These are phyloP conservation scores for Dimocarpus longan DNA, from an alignment of 345 rosid genomes.

Conservation along the genomic window DNA sequence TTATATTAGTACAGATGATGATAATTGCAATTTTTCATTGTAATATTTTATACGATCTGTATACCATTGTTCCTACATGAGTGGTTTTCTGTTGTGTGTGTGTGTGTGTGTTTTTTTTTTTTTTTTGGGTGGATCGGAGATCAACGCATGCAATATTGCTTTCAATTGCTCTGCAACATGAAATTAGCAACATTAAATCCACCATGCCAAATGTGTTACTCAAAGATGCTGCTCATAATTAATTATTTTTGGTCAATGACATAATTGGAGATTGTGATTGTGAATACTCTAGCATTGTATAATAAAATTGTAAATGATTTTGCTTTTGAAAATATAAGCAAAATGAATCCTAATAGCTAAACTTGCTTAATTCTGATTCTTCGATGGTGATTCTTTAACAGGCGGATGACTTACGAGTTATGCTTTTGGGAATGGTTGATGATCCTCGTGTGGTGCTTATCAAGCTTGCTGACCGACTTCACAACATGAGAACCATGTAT, in stretches of 20 bases:
- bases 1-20: not conserved
- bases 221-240: not conserved
- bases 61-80: not conserved
- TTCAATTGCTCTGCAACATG: not conserved
- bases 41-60: not conserved
- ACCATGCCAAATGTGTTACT: not conserved
- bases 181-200: not conserved
- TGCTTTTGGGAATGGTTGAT: conserved; percentile 83
- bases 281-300: not conserved
- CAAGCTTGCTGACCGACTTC: conserved; percentile 85
- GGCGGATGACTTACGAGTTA: conserved; percentile 66
- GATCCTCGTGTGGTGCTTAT: conserved; percentile 82
- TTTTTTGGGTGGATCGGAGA: not conserved
- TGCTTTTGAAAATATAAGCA: conserved; percentile 1
- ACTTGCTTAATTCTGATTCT: conserved; percentile 14
- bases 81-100: not conserved
- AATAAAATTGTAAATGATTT: conserved; percentile 1
- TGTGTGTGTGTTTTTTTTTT: no score
- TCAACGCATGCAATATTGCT: not conserved
- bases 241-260: not conserved
- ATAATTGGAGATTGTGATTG: not conserved
- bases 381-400: conserved; percentile 21
- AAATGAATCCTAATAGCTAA: conserved; percentile 10
- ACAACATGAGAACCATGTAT: conserved; percentile 87
- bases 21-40: conserved; percentile 3